Evolutionary conservation across 176 grass and related monocot species (phyloP).

Genomic region (Saccharum officinarum): DNA sequence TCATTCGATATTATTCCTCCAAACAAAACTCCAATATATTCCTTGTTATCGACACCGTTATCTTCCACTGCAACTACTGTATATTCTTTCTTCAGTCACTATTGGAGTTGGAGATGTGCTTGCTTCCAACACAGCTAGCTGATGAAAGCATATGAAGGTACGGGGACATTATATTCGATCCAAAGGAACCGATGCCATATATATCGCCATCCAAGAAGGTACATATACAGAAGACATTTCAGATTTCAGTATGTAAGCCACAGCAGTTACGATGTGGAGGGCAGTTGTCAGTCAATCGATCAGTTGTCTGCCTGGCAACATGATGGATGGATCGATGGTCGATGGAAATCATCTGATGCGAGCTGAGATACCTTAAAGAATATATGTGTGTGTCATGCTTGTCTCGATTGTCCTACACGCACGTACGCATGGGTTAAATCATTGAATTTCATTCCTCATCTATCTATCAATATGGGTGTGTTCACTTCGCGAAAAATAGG

Average conservation of each 20-base stretch:
- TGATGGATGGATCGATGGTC: background rate
- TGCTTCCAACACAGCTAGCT: background rate
- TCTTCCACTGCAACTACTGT: background rate
- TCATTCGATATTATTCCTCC: background rate
- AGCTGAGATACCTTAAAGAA: conserved; percentile 2
- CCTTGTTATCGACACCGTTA: background rate
- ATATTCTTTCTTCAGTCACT: background rate
- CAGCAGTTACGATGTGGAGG: background rate
- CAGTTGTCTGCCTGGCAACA: background rate
- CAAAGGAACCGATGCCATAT: background rate
- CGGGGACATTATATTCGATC: background rate
- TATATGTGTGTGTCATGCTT: background rate
- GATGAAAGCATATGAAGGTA: background rate
- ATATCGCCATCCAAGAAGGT: background rate
- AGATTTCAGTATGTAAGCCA: background rate
- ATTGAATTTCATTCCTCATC: background rate
- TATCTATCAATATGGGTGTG: background rate
- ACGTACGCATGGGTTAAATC: conserved; percentile 7
- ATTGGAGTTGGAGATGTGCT: background rate
- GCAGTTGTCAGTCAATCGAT: background rate
- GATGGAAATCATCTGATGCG: background rate
- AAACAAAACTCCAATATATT: background rate
- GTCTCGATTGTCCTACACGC: background rate
- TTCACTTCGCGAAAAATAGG: too few species aligned
- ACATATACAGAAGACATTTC: background rate